phyloP scores from a whole-genome alignment of 2,329 filamentous ascomycete genomes.

The Didymella keratinophila region DNA sequence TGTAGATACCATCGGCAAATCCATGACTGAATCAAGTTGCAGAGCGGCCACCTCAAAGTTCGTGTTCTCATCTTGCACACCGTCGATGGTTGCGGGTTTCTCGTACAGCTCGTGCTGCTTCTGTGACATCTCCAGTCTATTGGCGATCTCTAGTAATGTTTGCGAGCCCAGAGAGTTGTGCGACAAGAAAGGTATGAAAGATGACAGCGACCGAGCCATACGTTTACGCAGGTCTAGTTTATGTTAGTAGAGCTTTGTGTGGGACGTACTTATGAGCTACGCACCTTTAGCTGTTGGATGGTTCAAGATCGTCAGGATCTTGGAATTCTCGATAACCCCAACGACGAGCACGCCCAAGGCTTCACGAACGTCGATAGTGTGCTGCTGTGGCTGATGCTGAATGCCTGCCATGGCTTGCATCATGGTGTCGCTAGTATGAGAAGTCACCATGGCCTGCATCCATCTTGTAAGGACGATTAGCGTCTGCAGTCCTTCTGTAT shows the following conservation, averaged over 20 bases:
- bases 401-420: conserved; percentile 52
- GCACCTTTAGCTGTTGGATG: conserved; percentile 63
- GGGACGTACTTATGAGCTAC: not conserved
- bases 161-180: conserved; percentile 62
- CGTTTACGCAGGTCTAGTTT: conserved; percentile 42
- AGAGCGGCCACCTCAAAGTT: conserved; percentile 54
- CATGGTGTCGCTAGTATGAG: conserved; percentile 51
- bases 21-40: conserved; percentile 65
- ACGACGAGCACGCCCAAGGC: conserved; percentile 71
- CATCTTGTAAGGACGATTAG: conserved; percentile 45
- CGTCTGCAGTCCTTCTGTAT: conserved; percentile 42
- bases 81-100: conserved; percentile 54
- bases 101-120: conserved; percentile 55
- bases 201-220: conserved; percentile 44
- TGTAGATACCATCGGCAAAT: conserved; percentile 76
- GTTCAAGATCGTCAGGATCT: conserved; percentile 63
- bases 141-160: conserved; percentile 59
- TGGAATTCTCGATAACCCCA: conserved; percentile 66
- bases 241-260: conserved; percentile 19
- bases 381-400: conserved; percentile 58
- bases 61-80: conserved; percentile 51
- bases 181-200: conserved; percentile 55
- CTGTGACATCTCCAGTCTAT: conserved; percentile 50
- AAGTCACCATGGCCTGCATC: conserved; percentile 52
- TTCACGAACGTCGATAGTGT: conserved; percentile 69